Evolutionary conservation across 2,329 filamentous ascomycete species (phyloP), one percentile per base, ranked within the genome.

Genomic region (Thelonectria blattea): DNA sequence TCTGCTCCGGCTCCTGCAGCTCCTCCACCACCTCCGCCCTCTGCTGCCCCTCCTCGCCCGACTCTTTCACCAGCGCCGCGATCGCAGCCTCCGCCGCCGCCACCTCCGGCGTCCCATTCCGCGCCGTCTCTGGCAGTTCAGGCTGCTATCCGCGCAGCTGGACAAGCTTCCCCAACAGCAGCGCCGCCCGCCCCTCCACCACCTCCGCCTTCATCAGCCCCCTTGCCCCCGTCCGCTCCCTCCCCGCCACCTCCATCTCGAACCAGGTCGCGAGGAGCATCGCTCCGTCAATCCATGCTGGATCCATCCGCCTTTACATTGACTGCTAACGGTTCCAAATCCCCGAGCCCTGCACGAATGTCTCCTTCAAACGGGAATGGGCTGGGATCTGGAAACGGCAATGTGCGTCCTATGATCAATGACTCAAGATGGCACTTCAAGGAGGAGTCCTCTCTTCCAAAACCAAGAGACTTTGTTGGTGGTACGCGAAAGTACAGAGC

Each of bases 401-500:
- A 73, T 22, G 71, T 72, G 5, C 80, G 81, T 18, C 78, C 88
- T 58, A 77, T 85, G 11, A 87, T 97, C 51, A 85, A 92, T 63
- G 95, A 98, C 75, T 76, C 83, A 55, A 84, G 94, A 67, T 99
- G 93, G 88, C 90, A 89, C 65, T 99, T 97, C 73, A 90, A 94
- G 68, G 86, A 89, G 48, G 94, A 97, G 69, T 85, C 83, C 37
- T 83, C 91, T 68, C 83, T 98, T 48, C 94, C 95, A 0, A 94
- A 93, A 69, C 94, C 94, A 20, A 84, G 94, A 70, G 88, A 91
- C 2, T 97, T 96, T 72, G 78, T 82, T 1, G 90, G 90, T n/a
- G 87, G 86, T 3, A 79, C 84, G 18, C 93, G 90, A 74, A 88
- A 87, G 73, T 99, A 98, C 76, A 84, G 94, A 64, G 95, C 95